Conservation (phyloP, 208 protist species). For the Lotmaria passim region DNA sequence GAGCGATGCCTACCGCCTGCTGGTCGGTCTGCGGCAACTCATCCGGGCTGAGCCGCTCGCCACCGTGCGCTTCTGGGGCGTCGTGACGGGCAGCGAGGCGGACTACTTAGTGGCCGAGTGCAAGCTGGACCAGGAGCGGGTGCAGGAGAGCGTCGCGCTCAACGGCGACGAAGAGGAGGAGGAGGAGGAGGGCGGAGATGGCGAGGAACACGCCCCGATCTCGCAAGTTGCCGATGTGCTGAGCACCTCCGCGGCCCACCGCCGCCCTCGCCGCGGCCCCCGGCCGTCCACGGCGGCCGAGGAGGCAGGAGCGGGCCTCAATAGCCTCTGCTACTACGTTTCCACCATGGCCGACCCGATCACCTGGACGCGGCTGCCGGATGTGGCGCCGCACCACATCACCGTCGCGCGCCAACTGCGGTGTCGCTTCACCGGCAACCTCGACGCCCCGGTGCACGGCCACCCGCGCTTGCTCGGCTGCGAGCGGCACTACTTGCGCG, state of each 20-base stretch:
- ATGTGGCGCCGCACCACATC: conserved; percentile 93
- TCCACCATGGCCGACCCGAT: conserved; percentile 72
- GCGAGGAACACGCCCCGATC: conserved; percentile 69
- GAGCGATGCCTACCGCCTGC: conserved; percentile 84
- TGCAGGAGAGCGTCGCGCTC: conserved; percentile 30
- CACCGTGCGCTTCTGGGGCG: conserved; percentile 88
- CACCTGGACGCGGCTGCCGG: conserved; percentile 86
- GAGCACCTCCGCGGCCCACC: conserved; percentile 37
- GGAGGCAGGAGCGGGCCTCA: conserved; percentile 80
- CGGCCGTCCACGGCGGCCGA: conserved; percentile 52
- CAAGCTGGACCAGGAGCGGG: conserved; percentile 68
- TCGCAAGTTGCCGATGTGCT: conserved; percentile 80
- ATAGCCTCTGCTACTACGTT: conserved; percentile 92
- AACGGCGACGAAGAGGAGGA: conserved; percentile 63
- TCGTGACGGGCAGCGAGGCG: conserved; percentile 68
- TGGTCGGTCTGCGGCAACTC: conserved; percentile 89
- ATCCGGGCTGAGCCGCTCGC: conserved; percentile 82
- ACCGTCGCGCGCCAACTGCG: conserved; percentile 77
- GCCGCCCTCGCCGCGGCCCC: conserved; percentile 40
- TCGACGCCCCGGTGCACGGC: conserved; percentile 79
- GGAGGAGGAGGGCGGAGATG: conserved; percentile 61
- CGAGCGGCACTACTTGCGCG: conserved; percentile 94
- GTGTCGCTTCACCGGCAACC: conserved; percentile 92
- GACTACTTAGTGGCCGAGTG: conserved; percentile 94
- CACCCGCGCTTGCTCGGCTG: conserved; percentile 93